A percentile compares a stretch with the other conserved stretches of the same genome.
phyloP scores from a whole-genome alignment of 306 rosid species.

The Abrus pulchellus region DNA sequence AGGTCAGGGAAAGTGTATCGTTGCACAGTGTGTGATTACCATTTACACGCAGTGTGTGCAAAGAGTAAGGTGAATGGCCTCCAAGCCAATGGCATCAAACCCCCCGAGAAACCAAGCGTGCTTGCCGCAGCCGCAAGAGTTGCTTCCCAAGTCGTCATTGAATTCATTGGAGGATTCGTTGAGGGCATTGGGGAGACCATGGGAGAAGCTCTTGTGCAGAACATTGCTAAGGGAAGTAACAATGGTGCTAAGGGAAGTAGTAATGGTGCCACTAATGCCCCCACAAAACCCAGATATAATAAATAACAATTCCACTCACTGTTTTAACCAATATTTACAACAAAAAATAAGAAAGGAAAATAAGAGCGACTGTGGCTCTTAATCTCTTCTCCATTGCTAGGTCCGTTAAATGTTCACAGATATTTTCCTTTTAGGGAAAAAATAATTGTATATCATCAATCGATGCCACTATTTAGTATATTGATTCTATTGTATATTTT shows the following conservation, averaged over 20 bases:
- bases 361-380: too few relatives aligned
- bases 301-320: too few relatives aligned
- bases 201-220: constrained; percentile 77
- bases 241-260: constrained; percentile 51
- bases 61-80: constrained; percentile 79
- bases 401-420: not conserved
- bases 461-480: constrained; percentile 2
- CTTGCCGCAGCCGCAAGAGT: constrained; percentile 68
- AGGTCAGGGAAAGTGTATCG: constrained; percentile 75
- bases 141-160: constrained; percentile 81
- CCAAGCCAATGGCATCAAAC: constrained; percentile 62
- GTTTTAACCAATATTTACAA: too few relatives aligned
- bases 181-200: constrained; percentile 87
- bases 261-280: not conserved
- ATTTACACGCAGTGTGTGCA: constrained; percentile 80
- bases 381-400: not conserved
- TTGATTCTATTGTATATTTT: not conserved
- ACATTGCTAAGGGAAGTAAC: constrained; percentile 58
- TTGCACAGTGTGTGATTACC: constrained; percentile 74
- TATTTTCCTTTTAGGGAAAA: not conserved
- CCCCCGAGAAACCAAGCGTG: constrained; percentile 59
- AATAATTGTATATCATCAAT: constrained; percentile 36
- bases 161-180: constrained; percentile 75
- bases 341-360: too few relatives aligned
- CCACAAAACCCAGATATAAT: constrained; percentile 20